Conservation (phyloP, 1,284 basidiomycete genomes). For the Cutaneotrichosporon sp. region DNA sequence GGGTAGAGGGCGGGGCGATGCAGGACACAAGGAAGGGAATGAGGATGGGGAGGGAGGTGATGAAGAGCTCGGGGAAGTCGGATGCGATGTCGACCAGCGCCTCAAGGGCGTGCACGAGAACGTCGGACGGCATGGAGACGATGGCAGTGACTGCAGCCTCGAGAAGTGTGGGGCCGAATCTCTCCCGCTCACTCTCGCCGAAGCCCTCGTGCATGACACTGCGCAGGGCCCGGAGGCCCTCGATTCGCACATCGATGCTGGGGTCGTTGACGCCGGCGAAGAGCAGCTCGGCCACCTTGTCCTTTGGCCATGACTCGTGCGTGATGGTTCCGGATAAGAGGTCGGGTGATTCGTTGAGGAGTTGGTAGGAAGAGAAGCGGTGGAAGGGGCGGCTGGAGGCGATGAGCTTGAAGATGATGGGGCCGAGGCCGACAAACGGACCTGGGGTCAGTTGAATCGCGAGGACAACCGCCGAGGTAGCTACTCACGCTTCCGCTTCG, state of each 20-base stretch:
- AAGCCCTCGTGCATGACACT: conserved; percentile 40
- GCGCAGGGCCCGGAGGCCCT: conserved; percentile 45
- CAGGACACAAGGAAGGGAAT: conserved; percentile 62
- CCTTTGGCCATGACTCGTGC: conserved; percentile 26
- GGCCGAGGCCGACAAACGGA: conserved; percentile 36
- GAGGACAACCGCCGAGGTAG: neutral
- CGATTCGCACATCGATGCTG: conserved; percentile 42
- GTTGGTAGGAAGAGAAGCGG: conserved; percentile 47
- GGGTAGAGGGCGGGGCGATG: conserved; percentile 33
- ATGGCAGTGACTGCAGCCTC: conserved; percentile 32
- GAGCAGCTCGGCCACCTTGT: conserved; percentile 40
- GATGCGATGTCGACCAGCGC: conserved; percentile 71
- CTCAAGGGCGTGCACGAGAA: conserved; percentile 55
- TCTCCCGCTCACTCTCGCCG: conserved; percentile 32
- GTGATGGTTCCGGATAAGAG: conserved; percentile 35
- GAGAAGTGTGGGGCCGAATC: conserved; percentile 33
- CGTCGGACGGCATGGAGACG: conserved; percentile 28
- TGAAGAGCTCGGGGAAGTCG: conserved; percentile 66
- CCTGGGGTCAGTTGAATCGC: conserved; percentile 25
- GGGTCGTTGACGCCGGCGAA: conserved; percentile 43
- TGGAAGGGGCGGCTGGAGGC: conserved; percentile 40
- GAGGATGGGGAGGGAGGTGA: conserved; percentile 62
- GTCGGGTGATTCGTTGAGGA: conserved; percentile 39
- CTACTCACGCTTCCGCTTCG: conserved; percentile 40
- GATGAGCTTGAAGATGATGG: conserved; percentile 41